These are phyloP conservation scores for Fraxinus excelsior DNA, from an alignment of 257 asterid species.

Conservation along the genomic window DNA sequence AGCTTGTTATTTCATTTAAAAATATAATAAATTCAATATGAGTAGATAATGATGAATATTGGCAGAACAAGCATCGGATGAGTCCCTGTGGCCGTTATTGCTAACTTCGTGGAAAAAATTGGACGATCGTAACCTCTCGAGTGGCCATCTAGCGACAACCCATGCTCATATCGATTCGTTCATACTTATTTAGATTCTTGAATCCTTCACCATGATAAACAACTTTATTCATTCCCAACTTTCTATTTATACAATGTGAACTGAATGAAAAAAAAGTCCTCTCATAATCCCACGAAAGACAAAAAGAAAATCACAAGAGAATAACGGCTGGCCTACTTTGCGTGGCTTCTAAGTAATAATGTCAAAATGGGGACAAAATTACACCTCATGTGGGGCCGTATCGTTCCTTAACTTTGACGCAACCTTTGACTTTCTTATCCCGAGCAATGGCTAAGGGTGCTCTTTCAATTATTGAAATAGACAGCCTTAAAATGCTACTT, in stretches of 20 bases:
- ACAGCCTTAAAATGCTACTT: not conserved
- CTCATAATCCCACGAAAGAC: conserved; percentile 1
- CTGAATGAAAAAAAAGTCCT: not conserved
- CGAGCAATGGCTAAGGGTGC: not conserved
- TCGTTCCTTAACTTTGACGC: not conserved
- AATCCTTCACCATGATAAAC: too few relatives aligned
- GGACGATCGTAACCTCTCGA: too few relatives aligned
- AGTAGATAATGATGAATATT: not conserved
- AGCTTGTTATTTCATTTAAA: too few relatives aligned
- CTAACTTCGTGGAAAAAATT: too few relatives aligned
- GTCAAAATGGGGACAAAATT: not conserved
- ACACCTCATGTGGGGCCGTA: not conserved
- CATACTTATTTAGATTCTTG: too few relatives aligned
- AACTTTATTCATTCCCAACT: not conserved
- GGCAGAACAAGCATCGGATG: too few relatives aligned
- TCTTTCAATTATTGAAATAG: not conserved
- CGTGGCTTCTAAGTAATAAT: conserved; percentile 26
- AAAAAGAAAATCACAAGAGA: conserved; percentile 3
- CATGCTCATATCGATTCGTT: too few relatives aligned
- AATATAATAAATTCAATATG: too few relatives aligned
- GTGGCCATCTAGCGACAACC: too few relatives aligned
- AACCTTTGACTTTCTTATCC: conserved; percentile 1
- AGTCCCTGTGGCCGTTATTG: too few relatives aligned
- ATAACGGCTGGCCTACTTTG: conserved; percentile 30
- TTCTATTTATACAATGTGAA: not conserved